Base-by-base conservation (phyloP, 495 filamentous ascomycete genomes). In the Talaromyces ruber region DNA sequence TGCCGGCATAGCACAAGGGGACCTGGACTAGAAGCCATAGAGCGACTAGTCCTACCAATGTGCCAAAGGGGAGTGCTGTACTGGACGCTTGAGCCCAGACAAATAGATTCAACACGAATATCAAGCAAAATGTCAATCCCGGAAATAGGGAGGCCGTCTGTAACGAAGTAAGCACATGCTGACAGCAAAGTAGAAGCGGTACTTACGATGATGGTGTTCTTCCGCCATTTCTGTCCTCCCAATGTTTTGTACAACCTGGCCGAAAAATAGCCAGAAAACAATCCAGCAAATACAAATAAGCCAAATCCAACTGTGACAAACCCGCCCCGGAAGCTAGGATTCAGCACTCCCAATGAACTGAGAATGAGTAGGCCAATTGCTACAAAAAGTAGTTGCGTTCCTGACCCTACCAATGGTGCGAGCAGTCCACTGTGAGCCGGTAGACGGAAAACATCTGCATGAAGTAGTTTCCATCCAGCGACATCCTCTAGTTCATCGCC, bases 221-320 rank as follows among this genome's bases (percentile, higher is more conserved):
- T 87, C 34, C 84, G 81, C 86, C 91, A 96, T 53, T 88, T 79
- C 24, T 81, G 72, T 2, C 93, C 92, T 56, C 89, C 90, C 69
- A 96, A 94, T 0, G 91, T 95, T 75, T 89, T 87, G 76, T 92
- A 96, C 0, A 96, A 81, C 26, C 91, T 80, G 1, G 86, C 86
- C 3, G 89, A 93, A 72, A 93, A 96, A 73, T 96, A 97, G n/a
- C 93, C 93, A 0, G 92, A 96, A 72, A 96, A 92, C 11, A 91
- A 67, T 24, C 93, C 93, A 1, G 93, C 92, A 67, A 95, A 88
- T 39, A 96, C 82, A 70, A 96, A 97, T 24, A 97, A 79, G 16
- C 90, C 91, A 59, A 94, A 79, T 11, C 88, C 92, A 21, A 96
- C 90, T 65, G 88, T 92, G 65, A 97, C 85, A 67, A 96, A 97